Evolutionary conservation across 2,329 filamentous ascomycete species (phyloP).

Genomic region (Penicillium sp.): DNA sequence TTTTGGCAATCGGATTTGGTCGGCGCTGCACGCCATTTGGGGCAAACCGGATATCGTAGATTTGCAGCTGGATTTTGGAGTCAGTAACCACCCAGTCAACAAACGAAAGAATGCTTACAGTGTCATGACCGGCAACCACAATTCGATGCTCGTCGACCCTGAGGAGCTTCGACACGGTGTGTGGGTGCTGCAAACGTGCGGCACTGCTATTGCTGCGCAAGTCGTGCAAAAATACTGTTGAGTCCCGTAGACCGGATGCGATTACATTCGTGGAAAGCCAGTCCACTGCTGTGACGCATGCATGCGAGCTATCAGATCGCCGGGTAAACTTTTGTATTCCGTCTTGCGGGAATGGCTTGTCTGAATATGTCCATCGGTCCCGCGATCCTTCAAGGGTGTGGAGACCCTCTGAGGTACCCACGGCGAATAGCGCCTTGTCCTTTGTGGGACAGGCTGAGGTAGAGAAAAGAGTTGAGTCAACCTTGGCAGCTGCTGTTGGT

Average conservation of each 20-base stretch:
- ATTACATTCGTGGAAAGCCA: conserved; percentile 40
- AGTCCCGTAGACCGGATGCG: conserved; percentile 36
- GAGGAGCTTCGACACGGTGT: conserved; percentile 35
- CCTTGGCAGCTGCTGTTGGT: conserved; percentile 8
- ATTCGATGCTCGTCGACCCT: conserved; percentile 38
- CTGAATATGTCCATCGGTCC: conserved; percentile 31
- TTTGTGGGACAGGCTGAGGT: conserved; percentile 36
- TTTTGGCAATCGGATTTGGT: conserved; percentile 27
- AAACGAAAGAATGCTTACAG: conserved; percentile 21
- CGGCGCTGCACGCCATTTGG: conserved; percentile 27
- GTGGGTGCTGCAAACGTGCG: conserved; percentile 35
- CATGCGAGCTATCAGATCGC: conserved; percentile 23
- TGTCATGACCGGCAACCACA: conserved; percentile 33
- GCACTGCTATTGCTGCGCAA: conserved; percentile 33
- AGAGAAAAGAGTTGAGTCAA: conserved; percentile 33
- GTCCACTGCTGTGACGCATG: conserved; percentile 36
- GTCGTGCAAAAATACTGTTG: conserved; percentile 37
- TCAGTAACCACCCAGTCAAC: neutral
- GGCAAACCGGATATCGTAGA: conserved; percentile 44
- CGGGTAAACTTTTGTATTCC: conserved; percentile 7
- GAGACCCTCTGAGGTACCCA: conserved; percentile 40
- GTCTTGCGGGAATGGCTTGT: conserved; percentile 23
- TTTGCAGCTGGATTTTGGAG: conserved; percentile 31
- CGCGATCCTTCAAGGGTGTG: conserved; percentile 31
- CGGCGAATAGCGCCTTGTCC: conserved; percentile 33